Base-by-base conservation (phyloP, 768 basidiomycete species). In the Chalciporus pseudorubinellus region DNA sequence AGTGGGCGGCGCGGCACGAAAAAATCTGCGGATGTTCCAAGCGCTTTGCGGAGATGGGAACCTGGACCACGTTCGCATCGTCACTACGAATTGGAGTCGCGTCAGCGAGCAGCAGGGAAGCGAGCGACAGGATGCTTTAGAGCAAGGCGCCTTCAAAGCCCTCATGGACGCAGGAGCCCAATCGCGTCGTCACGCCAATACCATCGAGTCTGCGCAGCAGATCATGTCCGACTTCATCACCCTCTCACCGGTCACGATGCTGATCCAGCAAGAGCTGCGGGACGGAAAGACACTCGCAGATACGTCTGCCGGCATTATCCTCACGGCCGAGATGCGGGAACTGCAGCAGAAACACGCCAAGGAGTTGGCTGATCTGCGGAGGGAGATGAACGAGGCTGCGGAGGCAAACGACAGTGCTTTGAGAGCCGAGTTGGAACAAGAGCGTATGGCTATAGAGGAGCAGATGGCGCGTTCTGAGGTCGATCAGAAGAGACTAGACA, bases 261-360 rank as follows among this genome's bases (percentile, higher is more conserved):
- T 69, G 24, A 77, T 82, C 39, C 79, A 81, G 56, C 56, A 62
- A 12, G 79, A 82, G 55, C 67, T 80, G 1, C 71, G 71, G 34
- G 64, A 71, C 39, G 60, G 69, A 5, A 70, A 73, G 39, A 66
- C 72, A 31, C 70, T 81, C n/a, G 61, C 69, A 2, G 64, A 80
- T 45, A 79, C 80, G 1, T 61, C 65, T 1, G 80, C 79, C 64
- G 58, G 21, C 77, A 78, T 54, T 63, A 81, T 6, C 70, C 70
- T 46, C 65, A 69, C 19, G 4, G 77, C 78, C 39, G 59, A 78
- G 0, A 67, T 69, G 50, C 72, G 70, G 46, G 73, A 76, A 58
- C 67, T 71, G 21, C 57, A 70, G 53, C 66, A 68, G 39, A 72
- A 75, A 51, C 62, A 70, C 39, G 41, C 22, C 22, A 58, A 71